Percentiles rank a stretch among this genome's conserved stretches.
phyloP scores from a whole-genome alignment of 306 rosid species.

The Trichosanthes truncata region DNA sequence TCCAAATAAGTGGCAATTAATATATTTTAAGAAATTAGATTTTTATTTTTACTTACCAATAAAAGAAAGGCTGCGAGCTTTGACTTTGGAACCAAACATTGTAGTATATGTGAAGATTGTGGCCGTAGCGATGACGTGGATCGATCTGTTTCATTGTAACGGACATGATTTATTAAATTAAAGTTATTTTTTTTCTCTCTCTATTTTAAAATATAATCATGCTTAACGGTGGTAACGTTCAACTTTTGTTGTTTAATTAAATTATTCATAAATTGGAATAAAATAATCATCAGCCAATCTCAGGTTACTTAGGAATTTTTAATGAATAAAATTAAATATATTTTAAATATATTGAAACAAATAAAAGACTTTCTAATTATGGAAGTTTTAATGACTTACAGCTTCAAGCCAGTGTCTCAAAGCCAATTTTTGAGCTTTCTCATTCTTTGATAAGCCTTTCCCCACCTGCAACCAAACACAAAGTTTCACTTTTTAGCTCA shows the following conservation, averaged over 20 bases:
- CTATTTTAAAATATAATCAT: not conserved
- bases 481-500: no score
- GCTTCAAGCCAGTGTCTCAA: conserved; percentile 90
- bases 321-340: not conserved
- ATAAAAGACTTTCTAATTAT: not conserved
- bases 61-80: conserved; percentile 71
- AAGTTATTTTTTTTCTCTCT: not conserved
- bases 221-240: not conserved
- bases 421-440: conserved; percentile 67
- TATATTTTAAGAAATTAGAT: not conserved
- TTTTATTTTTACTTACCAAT: conserved; percentile 38
- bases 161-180: not conserved
- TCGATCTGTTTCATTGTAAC: conserved; percentile 42
- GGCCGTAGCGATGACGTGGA: conserved; percentile 88
- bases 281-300: not conserved
- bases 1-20: not conserved
- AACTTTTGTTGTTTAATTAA: not conserved
- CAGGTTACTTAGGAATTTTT: not conserved
- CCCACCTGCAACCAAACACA: conserved; percentile 56
- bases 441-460: conserved; percentile 76
- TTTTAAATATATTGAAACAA: not conserved
- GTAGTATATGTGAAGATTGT: conserved; percentile 64
- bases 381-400: conserved; percentile 34
- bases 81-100: conserved; percentile 53
- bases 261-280: not conserved